phyloP scores from a whole-genome alignment of 148 eudicot species.

The Diospyros kaki region DNA sequence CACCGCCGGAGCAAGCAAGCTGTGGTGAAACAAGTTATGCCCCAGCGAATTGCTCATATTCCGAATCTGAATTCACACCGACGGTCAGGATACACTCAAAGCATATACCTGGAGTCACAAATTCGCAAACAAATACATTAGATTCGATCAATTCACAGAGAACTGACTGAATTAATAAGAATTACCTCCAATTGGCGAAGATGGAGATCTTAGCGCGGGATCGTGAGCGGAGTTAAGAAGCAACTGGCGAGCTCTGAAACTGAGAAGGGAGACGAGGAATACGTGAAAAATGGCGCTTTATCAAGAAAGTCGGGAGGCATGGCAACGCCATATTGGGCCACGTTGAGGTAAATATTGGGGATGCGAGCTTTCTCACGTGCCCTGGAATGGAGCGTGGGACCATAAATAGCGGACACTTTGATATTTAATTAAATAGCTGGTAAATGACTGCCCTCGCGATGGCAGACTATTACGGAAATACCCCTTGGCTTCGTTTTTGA shows the following conservation, averaged over 20 bases:
- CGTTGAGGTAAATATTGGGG: background rate
- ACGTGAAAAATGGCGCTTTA: background rate
- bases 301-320: background rate
- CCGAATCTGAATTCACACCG: conserved; percentile 15
- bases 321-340: background rate
- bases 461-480: background rate
- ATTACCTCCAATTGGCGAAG: background rate
- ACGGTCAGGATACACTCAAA: conserved; percentile 2
- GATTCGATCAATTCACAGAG: background rate
- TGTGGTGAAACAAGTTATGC: conserved; percentile 44
- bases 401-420: background rate
- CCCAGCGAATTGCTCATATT: conserved; percentile 72
- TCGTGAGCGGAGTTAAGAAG: background rate
- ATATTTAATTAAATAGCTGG: background rate
- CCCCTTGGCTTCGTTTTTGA: background rate
- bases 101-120: background rate
- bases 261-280: background rate
- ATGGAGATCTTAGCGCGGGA: background rate
- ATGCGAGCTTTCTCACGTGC: conserved; percentile 8
- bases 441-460: background rate
- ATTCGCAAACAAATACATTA: background rate
- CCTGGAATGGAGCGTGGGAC: background rate
- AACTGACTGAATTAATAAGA: background rate
- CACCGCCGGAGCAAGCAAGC: conserved; percentile 42
- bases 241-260: background rate